Conservation (phyloP, 805 yeast species). For the Sugiyamaella boreocaroliniensis region DNA sequence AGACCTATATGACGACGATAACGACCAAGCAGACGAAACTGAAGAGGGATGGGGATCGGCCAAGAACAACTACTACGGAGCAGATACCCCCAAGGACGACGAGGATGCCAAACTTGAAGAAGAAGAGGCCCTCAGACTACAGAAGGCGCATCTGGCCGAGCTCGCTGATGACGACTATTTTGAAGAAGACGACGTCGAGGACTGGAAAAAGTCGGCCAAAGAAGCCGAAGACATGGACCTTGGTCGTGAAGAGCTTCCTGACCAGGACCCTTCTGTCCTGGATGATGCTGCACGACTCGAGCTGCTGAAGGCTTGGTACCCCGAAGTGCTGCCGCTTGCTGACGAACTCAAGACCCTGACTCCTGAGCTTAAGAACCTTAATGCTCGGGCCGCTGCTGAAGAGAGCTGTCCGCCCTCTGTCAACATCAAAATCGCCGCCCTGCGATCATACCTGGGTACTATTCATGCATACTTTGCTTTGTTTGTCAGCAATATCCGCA, state of each 20-base stretch:
- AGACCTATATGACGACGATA: constrained; percentile 35
- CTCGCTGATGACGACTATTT: constrained; percentile 61
- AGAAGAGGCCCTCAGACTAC: constrained; percentile 81
- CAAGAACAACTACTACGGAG: constrained; percentile 39
- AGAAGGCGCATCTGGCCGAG: constrained; percentile 65
- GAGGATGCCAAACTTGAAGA: constrained; percentile 57
- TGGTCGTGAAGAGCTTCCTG: constrained; percentile 30
- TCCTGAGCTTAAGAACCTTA: constrained; percentile 20
- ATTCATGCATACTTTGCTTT: constrained; percentile 74
- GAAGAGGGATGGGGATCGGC: constrained; percentile 40
- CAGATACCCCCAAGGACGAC: constrained; percentile 24
- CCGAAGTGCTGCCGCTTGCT: constrained; percentile 75
- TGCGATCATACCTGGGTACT: constrained; percentile 72
- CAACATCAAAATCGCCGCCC: constrained; percentile 55
- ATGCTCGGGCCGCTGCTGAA: constrained; percentile 2
- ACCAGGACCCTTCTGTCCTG: constrained; percentile 43
- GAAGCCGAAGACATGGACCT: constrained; percentile 33
- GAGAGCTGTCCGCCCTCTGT: background rate
- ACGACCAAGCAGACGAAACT: constrained; percentile 29
- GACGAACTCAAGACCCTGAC: constrained; percentile 49
- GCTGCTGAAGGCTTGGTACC: constrained; percentile 57
- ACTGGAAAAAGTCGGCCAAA: constrained; percentile 62
- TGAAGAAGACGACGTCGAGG: constrained; percentile 73
- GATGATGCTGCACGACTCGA: constrained; percentile 47
- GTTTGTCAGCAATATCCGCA: constrained; percentile 49